Conservation (phyloP, 352 stramenopile species). For the Globisporangium heterothallicum region DNA sequence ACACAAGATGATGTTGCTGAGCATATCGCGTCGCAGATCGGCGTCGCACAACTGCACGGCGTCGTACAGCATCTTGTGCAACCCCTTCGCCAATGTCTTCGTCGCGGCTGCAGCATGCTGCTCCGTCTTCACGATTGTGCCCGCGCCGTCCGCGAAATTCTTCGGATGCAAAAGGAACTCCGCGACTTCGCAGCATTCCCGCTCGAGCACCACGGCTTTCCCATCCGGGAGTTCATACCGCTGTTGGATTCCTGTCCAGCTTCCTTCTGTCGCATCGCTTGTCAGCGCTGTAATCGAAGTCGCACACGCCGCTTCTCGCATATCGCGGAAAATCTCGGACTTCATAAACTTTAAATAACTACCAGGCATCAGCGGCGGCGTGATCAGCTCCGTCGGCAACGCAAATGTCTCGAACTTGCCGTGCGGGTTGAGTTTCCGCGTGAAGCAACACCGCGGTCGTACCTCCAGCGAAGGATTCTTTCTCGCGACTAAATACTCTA, state of each 20-base stretch:
- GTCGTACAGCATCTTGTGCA: constrained; percentile 81
- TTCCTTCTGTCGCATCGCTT: constrained; percentile 24
- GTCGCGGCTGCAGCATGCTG: constrained; percentile 35
- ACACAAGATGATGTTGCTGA: constrained; percentile 85
- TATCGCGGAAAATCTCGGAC: constrained; percentile 66
- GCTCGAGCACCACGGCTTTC: constrained; percentile 51
- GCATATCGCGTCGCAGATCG: constrained; percentile 78
- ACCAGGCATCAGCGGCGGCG: constrained; percentile 41
- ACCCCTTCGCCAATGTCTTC: constrained; percentile 51
- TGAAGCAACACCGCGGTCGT: constrained; percentile 63
- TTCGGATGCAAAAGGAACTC: constrained; percentile 75
- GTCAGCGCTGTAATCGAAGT: constrained; percentile 45
- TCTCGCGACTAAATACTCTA: constrained; percentile 55
- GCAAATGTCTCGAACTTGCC: constrained; percentile 55
- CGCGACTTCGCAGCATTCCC: constrained; percentile 63
- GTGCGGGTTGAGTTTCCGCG: constrained; percentile 39
- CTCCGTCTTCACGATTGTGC: constrained; percentile 38
- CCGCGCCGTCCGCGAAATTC: constrained; percentile 30
- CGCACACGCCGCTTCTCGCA: constrained; percentile 58
- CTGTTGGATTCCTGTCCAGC: constrained; percentile 18
- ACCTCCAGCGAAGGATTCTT: constrained; percentile 37
- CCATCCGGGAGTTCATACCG: constrained; percentile 82
- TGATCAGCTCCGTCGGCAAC: constrained; percentile 30
- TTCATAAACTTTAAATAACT: constrained; percentile 76
- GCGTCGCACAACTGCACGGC: constrained; percentile 78